Evolutionary conservation across 2,329 filamentous ascomycete genomes (phyloP).

Genomic region (Nakataea oryzae): DNA sequence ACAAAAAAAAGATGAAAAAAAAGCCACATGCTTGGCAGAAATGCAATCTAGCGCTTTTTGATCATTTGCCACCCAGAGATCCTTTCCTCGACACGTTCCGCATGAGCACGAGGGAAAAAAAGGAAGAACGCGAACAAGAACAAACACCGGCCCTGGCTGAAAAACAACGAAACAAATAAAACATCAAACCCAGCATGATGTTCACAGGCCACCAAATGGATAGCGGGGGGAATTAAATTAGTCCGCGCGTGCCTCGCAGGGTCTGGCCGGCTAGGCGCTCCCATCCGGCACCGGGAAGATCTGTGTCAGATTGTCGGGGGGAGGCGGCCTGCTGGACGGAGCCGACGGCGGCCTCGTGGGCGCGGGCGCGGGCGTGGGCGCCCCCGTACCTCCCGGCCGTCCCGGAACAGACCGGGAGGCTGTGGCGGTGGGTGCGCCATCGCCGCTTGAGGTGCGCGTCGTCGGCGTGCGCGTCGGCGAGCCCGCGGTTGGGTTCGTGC

Average conservation of each 20-base stretch:
- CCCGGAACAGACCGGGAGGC: not conserved
- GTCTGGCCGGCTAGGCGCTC: not conserved
- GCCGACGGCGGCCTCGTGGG: not conserved
- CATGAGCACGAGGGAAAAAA: not conserved
- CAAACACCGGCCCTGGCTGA: not conserved
- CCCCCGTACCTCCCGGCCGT: not conserved
- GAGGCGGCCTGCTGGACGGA: not conserved
- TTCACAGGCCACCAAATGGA: not conserved
- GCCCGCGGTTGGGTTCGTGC: constrained; percentile 5
- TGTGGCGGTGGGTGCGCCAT: not conserved
- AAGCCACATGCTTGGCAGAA: not conserved
- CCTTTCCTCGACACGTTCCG: too few species aligned
- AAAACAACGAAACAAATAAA: not conserved
- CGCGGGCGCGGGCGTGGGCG: not conserved
- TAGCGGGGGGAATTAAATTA: not conserved
- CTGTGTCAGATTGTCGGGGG: not conserved
- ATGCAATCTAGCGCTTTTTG: not conserved
- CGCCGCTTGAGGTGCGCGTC: not conserved
- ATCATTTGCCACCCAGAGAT: not conserved
- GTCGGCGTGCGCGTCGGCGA: not conserved
- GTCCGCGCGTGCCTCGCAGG: not conserved
- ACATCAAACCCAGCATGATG: not conserved
- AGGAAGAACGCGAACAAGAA: too few species aligned
- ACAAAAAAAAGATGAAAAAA: not conserved
- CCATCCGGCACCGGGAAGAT: not conserved